Evolutionary conservation across 805 yeast genomes (phyloP).

Genomic region (Cyberlindnera subsufficiens): DNA sequence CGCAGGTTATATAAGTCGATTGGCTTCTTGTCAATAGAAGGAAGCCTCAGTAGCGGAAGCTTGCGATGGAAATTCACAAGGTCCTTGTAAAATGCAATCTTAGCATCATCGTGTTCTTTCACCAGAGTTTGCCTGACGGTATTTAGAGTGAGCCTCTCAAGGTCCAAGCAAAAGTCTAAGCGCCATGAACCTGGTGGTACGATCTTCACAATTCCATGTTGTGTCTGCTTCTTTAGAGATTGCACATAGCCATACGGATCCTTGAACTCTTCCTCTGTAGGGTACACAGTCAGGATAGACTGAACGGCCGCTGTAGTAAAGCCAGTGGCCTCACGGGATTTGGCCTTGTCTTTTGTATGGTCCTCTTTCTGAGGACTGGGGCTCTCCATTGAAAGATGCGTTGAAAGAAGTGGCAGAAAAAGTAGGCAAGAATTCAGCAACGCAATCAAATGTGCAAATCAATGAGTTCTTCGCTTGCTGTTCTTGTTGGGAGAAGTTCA

Average conservation of each 20-base stretch:
- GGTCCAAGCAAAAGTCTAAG: background rate
- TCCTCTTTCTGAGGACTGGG: too few relatives aligned
- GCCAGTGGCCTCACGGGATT: too few relatives aligned
- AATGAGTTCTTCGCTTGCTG: background rate
- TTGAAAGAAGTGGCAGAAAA: too few relatives aligned
- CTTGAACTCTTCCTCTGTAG: conserved; percentile 42
- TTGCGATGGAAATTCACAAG: conserved; percentile 37
- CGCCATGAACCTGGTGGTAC: conserved; percentile 44
- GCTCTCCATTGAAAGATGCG: too few relatives aligned
- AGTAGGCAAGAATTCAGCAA: too few relatives aligned
- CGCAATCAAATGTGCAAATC: too few relatives aligned
- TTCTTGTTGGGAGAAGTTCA: too few relatives aligned
- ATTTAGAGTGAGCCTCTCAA: background rate
- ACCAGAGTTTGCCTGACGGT: background rate
- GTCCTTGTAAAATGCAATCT: conserved; percentile 42
- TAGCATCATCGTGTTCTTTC: conserved; percentile 27
- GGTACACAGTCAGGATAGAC: conserved; percentile 10
- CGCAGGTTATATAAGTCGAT: conserved; percentile 58
- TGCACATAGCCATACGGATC: conserved; percentile 47
- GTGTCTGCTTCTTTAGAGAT: conserved; percentile 35
- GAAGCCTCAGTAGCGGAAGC: conserved; percentile 40
- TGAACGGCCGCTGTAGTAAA: too few relatives aligned
- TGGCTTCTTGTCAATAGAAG: conserved; percentile 60
- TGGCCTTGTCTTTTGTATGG: too few relatives aligned
- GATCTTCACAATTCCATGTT: conserved; percentile 60